A percentile compares a stretch with the other conserved stretches of the same genome.
Evolutionary conservation across 805 yeast genomes (phyloP).

Genomic region (Metschnikowia borealis): DNA sequence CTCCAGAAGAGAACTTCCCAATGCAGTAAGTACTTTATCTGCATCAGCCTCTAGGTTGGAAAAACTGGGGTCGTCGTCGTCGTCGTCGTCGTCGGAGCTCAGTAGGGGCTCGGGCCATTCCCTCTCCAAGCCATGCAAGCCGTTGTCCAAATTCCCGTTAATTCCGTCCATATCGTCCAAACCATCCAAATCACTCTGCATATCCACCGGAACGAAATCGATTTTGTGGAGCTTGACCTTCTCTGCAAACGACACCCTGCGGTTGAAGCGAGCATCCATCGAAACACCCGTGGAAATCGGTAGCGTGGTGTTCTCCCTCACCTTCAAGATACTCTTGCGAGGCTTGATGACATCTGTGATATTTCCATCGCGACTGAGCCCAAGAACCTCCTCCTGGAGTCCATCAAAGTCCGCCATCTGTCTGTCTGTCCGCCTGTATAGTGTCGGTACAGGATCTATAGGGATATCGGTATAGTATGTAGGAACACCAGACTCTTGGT

Average conservation of each 20-base stretch:
- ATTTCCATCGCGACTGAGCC: conserved; percentile 3
- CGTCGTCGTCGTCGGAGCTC: conserved; percentile 5
- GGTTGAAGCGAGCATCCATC: conserved; percentile 11
- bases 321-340: conserved; percentile 15
- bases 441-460: too few relatives aligned
- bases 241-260: conserved; percentile 77
- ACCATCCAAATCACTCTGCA: conserved; percentile 4
- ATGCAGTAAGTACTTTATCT: conserved; percentile 12
- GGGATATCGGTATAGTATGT: too few relatives aligned
- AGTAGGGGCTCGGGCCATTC: conserved; percentile 3
- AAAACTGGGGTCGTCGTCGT: conserved; percentile 10
- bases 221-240: conserved; percentile 64
- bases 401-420: neutral
- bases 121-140: neutral
- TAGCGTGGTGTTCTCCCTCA: conserved; percentile 12
- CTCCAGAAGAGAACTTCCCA: conserved; percentile 1
- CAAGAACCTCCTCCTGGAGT: neutral
- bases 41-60: conserved; percentile 20
- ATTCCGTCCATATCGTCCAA: too few relatives aligned
- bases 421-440: neutral
- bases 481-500: too few relatives aligned
- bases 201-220: conserved; percentile 29
- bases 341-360: conserved; percentile 6
- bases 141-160: neutral
- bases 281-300: conserved; percentile 6